These are phyloP conservation scores for Dioscorea zingiberensis DNA, from an alignment of 106 monocot genomes.

Conservation along the genomic window DNA sequence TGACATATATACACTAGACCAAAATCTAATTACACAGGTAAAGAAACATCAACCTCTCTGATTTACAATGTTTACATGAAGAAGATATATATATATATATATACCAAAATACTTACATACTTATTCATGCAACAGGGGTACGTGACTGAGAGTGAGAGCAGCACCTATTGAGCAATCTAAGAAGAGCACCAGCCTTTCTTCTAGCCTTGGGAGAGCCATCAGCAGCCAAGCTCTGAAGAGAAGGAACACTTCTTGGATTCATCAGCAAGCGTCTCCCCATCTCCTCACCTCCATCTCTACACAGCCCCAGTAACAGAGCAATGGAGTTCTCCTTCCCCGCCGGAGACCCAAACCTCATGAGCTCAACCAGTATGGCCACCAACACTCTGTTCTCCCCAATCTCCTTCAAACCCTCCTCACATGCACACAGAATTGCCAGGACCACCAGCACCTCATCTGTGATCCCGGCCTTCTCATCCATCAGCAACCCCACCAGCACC, in stretches of 20 bases:
- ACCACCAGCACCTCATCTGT: constrained; percentile 36
- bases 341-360: constrained; percentile 30
- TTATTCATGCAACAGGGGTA: too few species aligned
- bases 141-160: constrained; percentile 24
- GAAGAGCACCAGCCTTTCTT: constrained; percentile 42
- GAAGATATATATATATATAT: too few species aligned
- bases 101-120: too few species aligned
- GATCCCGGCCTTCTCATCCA: constrained; percentile 38
- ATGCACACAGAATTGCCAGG: constrained; percentile 27
- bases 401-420: constrained; percentile 31
- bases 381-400: constrained; percentile 14
- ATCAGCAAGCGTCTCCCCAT: constrained; percentile 33
- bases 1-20: too few species aligned
- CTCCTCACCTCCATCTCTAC: constrained; percentile 37
- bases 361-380: constrained; percentile 29
- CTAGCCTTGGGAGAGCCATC: constrained; percentile 26
- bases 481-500: constrained; percentile 31
- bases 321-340: constrained; percentile 54
- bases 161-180: constrained; percentile 34
- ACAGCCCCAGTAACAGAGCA: constrained; percentile 24
- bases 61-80: too few species aligned
- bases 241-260: constrained; percentile 36
- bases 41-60: too few species aligned
- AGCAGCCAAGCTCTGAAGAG: constrained; percentile 32
- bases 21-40: too few species aligned